These are phyloP conservation scores for Calocybe cyanea DNA, from an alignment of 768 basidiomycete species.

Conservation along the genomic window DNA sequence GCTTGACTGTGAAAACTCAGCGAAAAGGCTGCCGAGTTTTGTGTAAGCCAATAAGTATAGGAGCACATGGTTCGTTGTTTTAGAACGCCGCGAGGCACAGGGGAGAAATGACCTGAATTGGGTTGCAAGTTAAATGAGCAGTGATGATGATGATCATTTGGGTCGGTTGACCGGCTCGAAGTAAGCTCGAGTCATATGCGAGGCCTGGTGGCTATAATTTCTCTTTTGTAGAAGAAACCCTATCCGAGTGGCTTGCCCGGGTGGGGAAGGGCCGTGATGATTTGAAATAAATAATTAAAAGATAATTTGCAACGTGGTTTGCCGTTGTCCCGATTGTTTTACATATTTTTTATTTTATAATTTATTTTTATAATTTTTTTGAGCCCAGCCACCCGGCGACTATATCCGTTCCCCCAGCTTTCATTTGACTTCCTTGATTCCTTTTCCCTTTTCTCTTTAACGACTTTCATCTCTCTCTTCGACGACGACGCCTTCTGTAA, in stretches of 20 bases:
- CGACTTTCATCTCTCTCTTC: constrained; percentile 9
- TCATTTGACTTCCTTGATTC: constrained; percentile 8
- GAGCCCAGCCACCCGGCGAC: too few species aligned
- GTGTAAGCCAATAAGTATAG: too few species aligned
- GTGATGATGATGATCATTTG: constrained; percentile 18
- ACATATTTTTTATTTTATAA: too few species aligned
- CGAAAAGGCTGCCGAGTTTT: too few species aligned
- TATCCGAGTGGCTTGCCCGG: background rate
- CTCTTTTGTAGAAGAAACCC: background rate
- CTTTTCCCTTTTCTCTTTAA: constrained; percentile 9
- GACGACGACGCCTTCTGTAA: constrained; percentile 25
- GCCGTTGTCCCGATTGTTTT: too few species aligned
- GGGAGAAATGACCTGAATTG: constrained; percentile 7
- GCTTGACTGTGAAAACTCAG: too few species aligned
- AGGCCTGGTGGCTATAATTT: background rate
- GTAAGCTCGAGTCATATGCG: constrained; percentile 17
- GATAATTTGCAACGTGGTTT: constrained; percentile 7
- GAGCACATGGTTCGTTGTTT: too few species aligned
- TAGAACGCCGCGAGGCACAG: constrained; percentile 10
- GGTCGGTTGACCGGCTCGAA: constrained; percentile 18
- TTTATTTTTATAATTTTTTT: constrained; percentile 17
- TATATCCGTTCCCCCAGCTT: constrained; percentile 5
- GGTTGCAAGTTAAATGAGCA: constrained; percentile 1
- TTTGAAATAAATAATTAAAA: constrained; percentile 5
- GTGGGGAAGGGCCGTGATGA: constrained; percentile 4